Base-by-base conservation (phyloP, 805 yeast species). In the Jamesozyma lodderae region DNA sequence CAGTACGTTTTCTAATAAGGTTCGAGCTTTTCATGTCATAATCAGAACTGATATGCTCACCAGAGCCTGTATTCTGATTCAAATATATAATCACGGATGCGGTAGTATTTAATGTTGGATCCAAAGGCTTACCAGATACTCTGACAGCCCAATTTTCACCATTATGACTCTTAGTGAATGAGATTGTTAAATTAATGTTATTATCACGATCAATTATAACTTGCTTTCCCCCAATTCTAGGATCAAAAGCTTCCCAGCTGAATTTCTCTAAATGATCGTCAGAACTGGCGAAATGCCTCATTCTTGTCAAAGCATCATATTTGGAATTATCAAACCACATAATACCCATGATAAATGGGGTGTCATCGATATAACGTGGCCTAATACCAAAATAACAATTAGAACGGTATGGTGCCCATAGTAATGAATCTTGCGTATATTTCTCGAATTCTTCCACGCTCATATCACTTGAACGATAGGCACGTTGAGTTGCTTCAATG, bases 371-470 rank as follows among this genome's bases (percentile, higher is more conserved):
- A 41, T 50, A 43, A 34, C 90, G 67, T 3, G 97, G 95, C 33
- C 88, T 69, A 33, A 92, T 64, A 1, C 97, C 97, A 42, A 88
- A 66, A 60, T 88, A 92, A 31, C 85, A 67, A 40, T 85, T 82
- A 7, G 96, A 79, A 45, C 96, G 66, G 60, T 87, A 90, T 1
- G 97, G 94, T 1, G 95, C 97, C 98, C 98, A 90, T 23, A 76
- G 57, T 20, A 83, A 63, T 2, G 85, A 72, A 30, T 70, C 62
- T 34, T 68, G 63, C 6, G 73, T 66, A 25, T 64, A 60, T 20
- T 51, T 43, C 31, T 57, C 55, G 37, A 56, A 67, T 0, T 51
- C 45, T 3, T 18, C 25, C 19, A 33, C 20, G 11, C 29, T 28
- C 8, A n/a, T 21, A 14, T 19, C 23, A 16, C 14, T 28, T 16